These are phyloP conservation scores for Uromyces viciae-fabae DNA, from an alignment of 1,284 basidiomycete species.

Conservation along the genomic window DNA sequence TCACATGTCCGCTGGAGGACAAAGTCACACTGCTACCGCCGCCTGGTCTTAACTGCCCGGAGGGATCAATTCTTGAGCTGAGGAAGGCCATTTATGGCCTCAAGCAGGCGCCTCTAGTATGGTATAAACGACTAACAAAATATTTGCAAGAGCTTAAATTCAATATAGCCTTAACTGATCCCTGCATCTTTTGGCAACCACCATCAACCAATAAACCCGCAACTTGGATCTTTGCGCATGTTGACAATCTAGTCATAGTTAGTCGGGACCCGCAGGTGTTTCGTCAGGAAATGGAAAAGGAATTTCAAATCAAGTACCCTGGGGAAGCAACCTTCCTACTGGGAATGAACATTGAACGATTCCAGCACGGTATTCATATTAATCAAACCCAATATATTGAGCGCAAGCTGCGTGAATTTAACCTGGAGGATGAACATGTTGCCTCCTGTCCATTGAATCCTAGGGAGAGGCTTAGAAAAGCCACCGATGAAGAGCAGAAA, in stretches of 20 bases:
- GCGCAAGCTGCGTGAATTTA: not conserved
- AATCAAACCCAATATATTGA: conserved; percentile 3
- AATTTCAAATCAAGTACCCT: conserved; percentile 4
- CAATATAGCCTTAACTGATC: not conserved
- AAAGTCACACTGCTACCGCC: not conserved
- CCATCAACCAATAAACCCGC: not conserved
- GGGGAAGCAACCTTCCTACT: not conserved
- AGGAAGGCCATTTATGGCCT: not conserved
- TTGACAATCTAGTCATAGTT: not conserved
- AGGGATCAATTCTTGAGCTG: not conserved
- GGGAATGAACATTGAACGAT: not conserved
- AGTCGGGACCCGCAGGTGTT: not conserved
- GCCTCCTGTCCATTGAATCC: not conserved
- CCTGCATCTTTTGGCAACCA: not conserved
- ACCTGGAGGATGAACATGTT: not conserved
- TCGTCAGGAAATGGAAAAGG: not conserved
- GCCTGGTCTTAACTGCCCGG: not conserved
- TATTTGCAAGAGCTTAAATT: not conserved
- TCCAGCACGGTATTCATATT: not conserved
- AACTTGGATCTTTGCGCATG: not conserved
- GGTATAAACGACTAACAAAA: not conserved
- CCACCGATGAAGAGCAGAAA: not conserved
- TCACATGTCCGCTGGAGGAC: not conserved
- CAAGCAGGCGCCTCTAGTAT: not conserved
- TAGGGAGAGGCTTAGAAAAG: not conserved